Conservation (phyloP, 352 stramenopile genomes). For the Phytophthora rubi region DNA sequence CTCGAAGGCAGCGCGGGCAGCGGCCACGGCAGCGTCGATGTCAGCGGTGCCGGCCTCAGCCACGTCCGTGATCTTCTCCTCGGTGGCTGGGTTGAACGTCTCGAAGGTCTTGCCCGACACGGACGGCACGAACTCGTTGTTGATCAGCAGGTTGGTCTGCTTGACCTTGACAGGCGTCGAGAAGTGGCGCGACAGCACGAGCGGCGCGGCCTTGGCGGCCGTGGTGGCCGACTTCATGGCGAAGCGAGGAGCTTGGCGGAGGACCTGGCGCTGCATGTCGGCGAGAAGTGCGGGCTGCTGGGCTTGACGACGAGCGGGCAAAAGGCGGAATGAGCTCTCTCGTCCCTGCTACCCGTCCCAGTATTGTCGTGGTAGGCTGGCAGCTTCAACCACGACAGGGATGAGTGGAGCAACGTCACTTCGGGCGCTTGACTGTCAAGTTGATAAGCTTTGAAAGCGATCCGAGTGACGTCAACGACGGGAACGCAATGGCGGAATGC, state of each 20-base stretch:
- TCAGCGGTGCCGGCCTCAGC: conserved; percentile 66
- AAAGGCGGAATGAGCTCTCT: conserved; percentile 31
- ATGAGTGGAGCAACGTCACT: background rate
- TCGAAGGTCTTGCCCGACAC: conserved; percentile 74
- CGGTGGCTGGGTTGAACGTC: conserved; percentile 83
- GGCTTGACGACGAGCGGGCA: conserved; percentile 17
- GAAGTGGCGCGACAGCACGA: conserved; percentile 44
- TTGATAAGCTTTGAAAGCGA: conserved; percentile 23
- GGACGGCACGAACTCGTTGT: conserved; percentile 83
- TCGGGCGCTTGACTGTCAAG: background rate
- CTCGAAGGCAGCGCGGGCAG: conserved; percentile 73
- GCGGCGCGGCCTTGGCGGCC: conserved; percentile 23
- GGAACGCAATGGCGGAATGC: conserved; percentile 13
- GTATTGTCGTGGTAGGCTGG: background rate
- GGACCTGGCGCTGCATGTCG: conserved; percentile 56
- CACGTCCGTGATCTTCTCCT: conserved; percentile 78
- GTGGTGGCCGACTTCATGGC: conserved; percentile 24
- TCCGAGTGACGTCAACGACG: conserved; percentile 23
- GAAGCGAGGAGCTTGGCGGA: conserved; percentile 46
- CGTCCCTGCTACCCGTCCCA: conserved; percentile 4
- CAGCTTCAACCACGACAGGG: conserved; percentile 31
- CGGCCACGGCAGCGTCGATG: conserved; percentile 76
- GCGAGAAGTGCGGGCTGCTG: background rate
- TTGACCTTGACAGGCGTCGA: conserved; percentile 47
- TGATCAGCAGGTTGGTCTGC: conserved; percentile 88